phyloP scores from a whole-genome alignment of 202 grass and related monocot species.

The Alloteropsis angusta region DNA sequence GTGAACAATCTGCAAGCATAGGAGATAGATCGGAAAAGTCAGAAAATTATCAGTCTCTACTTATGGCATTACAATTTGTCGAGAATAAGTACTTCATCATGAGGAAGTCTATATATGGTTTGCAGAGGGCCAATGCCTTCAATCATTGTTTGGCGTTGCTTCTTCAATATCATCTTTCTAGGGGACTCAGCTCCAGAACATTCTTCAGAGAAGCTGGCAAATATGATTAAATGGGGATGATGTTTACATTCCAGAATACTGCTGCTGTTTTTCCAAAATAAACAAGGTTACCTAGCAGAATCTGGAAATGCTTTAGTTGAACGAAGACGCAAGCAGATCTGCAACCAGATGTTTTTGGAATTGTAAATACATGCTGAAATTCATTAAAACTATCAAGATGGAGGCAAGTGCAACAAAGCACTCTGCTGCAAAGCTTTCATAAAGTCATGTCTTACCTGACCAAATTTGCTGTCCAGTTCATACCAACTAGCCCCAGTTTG shows the following conservation, averaged over 20 bases:
- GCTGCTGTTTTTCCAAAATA: background rate
- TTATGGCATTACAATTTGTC: slow-evolving; percentile 4
- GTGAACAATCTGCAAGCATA: slow-evolving; percentile 61
- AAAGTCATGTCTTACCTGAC: slow-evolving; percentile 47
- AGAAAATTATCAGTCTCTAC: background rate
- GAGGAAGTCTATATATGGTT: slow-evolving; percentile 47
- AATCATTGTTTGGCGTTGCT: slow-evolving; percentile 34
- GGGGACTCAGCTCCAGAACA: slow-evolving; percentile 41
- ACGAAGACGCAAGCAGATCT: slow-evolving; percentile 69
- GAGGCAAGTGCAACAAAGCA: background rate
- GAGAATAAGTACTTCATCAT: slow-evolving; percentile 48
- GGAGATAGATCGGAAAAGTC: background rate
- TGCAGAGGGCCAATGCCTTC: slow-evolving; percentile 66
- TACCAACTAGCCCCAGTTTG: slow-evolving; percentile 66
- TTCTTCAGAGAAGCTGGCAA: slow-evolving; percentile 46
- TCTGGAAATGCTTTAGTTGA: slow-evolving; percentile 36
- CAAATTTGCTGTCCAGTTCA: slow-evolving; percentile 75
- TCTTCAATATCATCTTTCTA: slow-evolving; percentile 43
- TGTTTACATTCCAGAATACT: slow-evolving; percentile 16
- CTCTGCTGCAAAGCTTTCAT: background rate
- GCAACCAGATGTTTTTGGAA: slow-evolving; percentile 28
- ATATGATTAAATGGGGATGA: slow-evolving; percentile 21
- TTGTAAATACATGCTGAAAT: slow-evolving; percentile 8
- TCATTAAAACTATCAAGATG: background rate
- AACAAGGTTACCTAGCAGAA: slow-evolving; percentile 52